Evolutionary conservation across 352 stramenopile species (phyloP), one percentile per base, ranked within the genome.

Genomic region (Globisporangium perplexum): DNA sequence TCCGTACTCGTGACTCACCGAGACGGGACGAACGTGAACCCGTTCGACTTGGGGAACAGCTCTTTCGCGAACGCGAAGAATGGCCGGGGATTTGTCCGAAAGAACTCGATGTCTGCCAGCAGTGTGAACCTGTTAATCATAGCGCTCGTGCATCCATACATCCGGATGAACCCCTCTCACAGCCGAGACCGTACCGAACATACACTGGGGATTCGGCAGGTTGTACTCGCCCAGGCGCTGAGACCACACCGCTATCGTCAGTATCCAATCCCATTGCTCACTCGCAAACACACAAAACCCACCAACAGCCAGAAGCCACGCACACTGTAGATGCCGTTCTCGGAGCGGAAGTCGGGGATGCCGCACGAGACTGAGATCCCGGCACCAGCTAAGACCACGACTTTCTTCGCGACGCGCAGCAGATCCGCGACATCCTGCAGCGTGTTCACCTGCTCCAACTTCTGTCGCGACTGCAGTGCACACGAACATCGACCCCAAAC

Each of bases 301-400:
- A 36, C 1, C 36, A 43, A 5, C 8, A 30, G 18, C 14, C 14
- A n/a, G 41, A 10, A 5, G n/a, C 12, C 39, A 89, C 82, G 53
- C 79, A 95, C 83, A 38, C 74, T 92, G 65, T 96, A 96, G 46
- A 95, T 95, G 52, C 87, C 87, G 53, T 93, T 93, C 54, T 94
- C 78, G 5, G 91, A 98, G 18, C 97, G 93, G 68, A 99, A 99
- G 64, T 99, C 97, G 0, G 97, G 97, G 62, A 99, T 99, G 18
- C 97, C 97, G 57, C 95, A 98, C 7, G 89, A 97, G 14, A 98
- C 95, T 10, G 83, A 97, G 51, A 99, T 98, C n/a, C 96, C 96
- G 11, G 96, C 96, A 20, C 96, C 96, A 22, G 87, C 86, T 28
- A 98, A 60, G 18, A 98, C 85, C 23, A 98, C 80, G 50, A 98